Conservation (phyloP, 2,329 filamentous ascomycete species). For the Botryotinia narcissicola region DNA sequence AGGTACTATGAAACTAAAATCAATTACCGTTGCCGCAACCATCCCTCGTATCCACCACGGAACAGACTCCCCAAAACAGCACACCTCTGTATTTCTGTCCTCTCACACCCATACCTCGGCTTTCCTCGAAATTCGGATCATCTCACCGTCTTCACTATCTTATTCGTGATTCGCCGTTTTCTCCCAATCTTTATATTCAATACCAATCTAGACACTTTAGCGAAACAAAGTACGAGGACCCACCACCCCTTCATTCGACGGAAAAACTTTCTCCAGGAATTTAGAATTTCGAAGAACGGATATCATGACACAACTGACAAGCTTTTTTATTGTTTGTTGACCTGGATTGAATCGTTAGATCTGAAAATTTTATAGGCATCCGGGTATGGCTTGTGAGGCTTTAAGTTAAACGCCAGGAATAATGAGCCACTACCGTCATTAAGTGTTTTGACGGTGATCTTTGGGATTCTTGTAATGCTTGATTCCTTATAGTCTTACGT, state of each 20-base stretch:
- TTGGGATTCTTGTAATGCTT: not conserved
- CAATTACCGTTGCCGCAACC: not conserved
- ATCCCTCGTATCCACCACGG: not conserved
- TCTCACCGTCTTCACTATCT: not conserved
- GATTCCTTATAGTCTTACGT: not conserved
- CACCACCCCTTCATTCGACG: not conserved
- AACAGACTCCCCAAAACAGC: not conserved
- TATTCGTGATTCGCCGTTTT: not conserved
- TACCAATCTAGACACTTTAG: slow-evolving; percentile 10
- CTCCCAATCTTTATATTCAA: not conserved
- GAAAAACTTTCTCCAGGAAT: slow-evolving; percentile 2
- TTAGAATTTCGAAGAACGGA: not conserved
- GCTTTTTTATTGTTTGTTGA: not conserved
- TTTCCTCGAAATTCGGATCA: slow-evolving; percentile 5
- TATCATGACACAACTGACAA: not conserved
- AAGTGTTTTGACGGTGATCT: not conserved
- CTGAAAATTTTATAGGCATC: not conserved
- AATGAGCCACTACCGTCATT: not conserved
- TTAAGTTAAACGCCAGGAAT: not conserved
- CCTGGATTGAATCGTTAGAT: not conserved
- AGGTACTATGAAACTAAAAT: not conserved
- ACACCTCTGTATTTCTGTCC: not conserved
- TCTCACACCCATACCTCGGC: not conserved
- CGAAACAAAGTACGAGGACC: slow-evolving; percentile 3
- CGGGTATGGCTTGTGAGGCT: slow-evolving; percentile 7